A percentile compares a stretch with the other conserved stretches of the same genome.
phyloP scores from a whole-genome alignment of 306 rosid genomes.

The Hippophae rhamnoides region DNA sequence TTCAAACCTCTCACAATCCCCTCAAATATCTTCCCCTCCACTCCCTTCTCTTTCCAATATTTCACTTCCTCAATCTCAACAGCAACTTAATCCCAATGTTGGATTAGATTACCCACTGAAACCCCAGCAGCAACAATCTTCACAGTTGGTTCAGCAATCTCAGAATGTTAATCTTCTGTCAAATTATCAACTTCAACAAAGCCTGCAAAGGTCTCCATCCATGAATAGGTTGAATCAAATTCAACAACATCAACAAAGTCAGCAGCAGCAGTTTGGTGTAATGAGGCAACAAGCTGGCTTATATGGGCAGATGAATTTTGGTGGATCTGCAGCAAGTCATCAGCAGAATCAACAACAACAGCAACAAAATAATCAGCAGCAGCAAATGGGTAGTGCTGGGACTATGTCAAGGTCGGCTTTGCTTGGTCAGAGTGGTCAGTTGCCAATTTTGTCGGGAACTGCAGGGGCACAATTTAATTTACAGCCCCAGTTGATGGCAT shows the following conservation, averaged over 20 bases:
- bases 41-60: conserved; percentile 34
- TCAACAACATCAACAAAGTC: conserved; percentile 43
- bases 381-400: conserved; percentile 40
- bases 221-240: conserved; percentile 52
- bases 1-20: conserved; percentile 40
- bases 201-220: conserved; percentile 52
- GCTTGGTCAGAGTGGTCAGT: conserved; percentile 65
- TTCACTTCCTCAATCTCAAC: conserved; percentile 38
- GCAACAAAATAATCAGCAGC: conserved; percentile 25
- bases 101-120: conserved; percentile 42
- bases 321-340: conserved; percentile 48
- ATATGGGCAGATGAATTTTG: conserved; percentile 70
- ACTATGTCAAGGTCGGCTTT: conserved; percentile 55
- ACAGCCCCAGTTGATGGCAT: conserved; percentile 44
- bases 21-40: conserved; percentile 53
- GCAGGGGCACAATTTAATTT: conserved; percentile 42
- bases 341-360: conserved; percentile 47
- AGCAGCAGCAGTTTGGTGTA: conserved; percentile 52
- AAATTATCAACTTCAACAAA: conserved; percentile 51
- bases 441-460: conserved; percentile 63
- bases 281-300: conserved; percentile 57
- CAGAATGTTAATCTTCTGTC: conserved; percentile 41
- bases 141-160: conserved; percentile 15
- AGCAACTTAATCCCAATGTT: conserved; percentile 23
- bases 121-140: conserved; percentile 17